Conservation (phyloP, 2,329 filamentous ascomycete species). For the Penicillium concentricum region DNA sequence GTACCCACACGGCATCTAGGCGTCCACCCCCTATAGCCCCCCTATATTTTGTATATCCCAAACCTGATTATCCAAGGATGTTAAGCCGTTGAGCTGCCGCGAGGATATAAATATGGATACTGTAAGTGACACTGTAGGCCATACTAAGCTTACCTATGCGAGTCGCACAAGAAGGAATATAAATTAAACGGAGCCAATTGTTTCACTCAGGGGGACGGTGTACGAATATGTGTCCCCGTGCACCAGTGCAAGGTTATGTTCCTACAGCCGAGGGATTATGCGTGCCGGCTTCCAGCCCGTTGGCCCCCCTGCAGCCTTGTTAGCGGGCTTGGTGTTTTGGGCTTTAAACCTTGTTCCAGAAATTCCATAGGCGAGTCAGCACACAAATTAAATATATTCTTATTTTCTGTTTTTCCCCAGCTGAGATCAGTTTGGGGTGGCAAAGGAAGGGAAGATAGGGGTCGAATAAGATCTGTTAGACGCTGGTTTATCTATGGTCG, state of each 20-base stretch:
- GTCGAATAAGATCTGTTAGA: not conserved
- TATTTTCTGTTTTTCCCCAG: not conserved
- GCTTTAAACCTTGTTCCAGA: constrained; percentile 17
- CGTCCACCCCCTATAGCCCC: not conserved
- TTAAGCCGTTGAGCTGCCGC: not conserved
- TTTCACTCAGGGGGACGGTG: not conserved
- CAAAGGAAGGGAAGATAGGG: not conserved
- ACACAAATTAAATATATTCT: not conserved
- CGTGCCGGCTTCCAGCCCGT: constrained; percentile 11
- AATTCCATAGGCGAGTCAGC: constrained; percentile 6
- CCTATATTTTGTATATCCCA: not conserved
- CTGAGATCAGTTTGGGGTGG: not conserved
- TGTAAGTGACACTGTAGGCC: not conserved
- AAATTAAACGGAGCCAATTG: not conserved
- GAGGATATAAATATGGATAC: not conserved
- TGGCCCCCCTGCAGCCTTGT: constrained; percentile 10
- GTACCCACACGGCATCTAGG: not conserved
- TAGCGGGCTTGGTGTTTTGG: not conserved
- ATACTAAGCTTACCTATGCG: constrained; percentile 5
- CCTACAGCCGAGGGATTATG: constrained; percentile 11
- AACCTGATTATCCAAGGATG: not conserved
- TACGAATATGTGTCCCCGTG: constrained; percentile 9
- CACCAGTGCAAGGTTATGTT: constrained; percentile 15
- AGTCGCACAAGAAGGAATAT: constrained; percentile 3
- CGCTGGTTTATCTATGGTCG: not conserved